Evolutionary conservation across 208 protist species (phyloP).

Genomic region (Trypanosoma avium): DNA sequence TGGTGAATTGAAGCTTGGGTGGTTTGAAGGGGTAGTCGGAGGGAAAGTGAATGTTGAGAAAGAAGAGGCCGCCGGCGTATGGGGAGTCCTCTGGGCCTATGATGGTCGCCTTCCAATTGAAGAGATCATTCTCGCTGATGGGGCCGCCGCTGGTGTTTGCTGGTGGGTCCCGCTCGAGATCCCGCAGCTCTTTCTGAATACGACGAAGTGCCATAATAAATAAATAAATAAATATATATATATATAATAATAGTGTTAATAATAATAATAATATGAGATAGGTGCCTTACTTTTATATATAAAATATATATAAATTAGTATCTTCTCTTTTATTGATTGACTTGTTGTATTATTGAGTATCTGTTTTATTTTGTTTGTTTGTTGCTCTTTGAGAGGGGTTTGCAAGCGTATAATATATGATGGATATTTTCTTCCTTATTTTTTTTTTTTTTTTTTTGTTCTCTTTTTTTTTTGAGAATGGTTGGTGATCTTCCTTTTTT

Average conservation of each 20-base stretch:
- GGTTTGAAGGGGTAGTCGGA: constrained; percentile 98
- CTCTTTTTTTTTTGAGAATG: not conserved
- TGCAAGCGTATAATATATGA: not conserved
- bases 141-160: constrained; percentile 95
- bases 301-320: no score
- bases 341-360: no score
- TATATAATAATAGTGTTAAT: not conserved
- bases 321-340: no score
- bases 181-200: constrained; percentile 96
- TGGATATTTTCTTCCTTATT: not conserved
- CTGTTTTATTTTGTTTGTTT: no score
- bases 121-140: constrained; percentile 93
- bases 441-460: not conserved
- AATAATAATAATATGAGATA: not conserved
- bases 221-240: constrained; percentile 14
- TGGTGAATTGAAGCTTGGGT: constrained; percentile 93
- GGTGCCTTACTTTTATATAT: no score
- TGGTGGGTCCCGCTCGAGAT: constrained; percentile 95
- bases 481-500: not conserved
- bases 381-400: no score
- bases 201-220: constrained; percentile 90
- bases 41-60: constrained; percentile 99
- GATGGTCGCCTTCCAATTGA: constrained; percentile 97
- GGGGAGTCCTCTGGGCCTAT: constrained; percentile 96
- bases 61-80: constrained; percentile 98